Conservation (phyloP, 31 red algal species). For the Asparagopsis taxiformis region DNA sequence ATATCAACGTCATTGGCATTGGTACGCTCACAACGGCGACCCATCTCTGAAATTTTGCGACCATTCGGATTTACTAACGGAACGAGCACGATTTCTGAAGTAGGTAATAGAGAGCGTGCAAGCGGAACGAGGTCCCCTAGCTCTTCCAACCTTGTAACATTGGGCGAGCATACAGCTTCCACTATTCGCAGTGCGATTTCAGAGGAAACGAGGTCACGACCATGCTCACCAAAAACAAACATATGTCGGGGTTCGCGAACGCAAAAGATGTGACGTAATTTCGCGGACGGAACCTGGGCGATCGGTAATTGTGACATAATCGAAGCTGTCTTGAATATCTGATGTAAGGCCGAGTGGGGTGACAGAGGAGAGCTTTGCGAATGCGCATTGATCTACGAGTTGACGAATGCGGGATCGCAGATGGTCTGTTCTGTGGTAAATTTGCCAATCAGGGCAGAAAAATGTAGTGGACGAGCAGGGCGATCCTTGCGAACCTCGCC, state of each 20-base stretch:
- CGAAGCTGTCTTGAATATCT: too few relatives aligned
- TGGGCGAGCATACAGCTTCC: slow-evolving; percentile 18
- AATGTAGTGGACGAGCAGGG: slow-evolving; percentile 27
- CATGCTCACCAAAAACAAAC: slow-evolving; percentile 80
- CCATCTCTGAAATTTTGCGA: slow-evolving; percentile 64
- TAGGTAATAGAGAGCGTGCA: not conserved
- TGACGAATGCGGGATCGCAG: slow-evolving; percentile 1
- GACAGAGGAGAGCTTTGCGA: slow-evolving; percentile 1
- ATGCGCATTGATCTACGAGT: slow-evolving; percentile 9
- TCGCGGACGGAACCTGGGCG: not conserved
- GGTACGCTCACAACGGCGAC: slow-evolving; percentile 58
- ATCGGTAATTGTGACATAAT: not conserved
- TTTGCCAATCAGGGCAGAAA: slow-evolving; percentile 40
- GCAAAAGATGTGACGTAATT: not conserved
- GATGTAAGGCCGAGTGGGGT: too few relatives aligned
- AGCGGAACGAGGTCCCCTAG: not conserved
- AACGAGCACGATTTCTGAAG: slow-evolving; percentile 46
- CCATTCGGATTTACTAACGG: slow-evolving; percentile 53
- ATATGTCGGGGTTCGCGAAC: slow-evolving; percentile 5
- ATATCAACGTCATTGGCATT: slow-evolving; percentile 79
- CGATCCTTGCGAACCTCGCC: slow-evolving; percentile 63
- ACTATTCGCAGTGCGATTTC: slow-evolving; percentile 67
- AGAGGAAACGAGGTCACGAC: slow-evolving; percentile 72
- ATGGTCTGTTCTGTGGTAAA: slow-evolving; percentile 49
- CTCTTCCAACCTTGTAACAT: not conserved